Percentiles rank a stretch among this genome's conserved stretches.
Evolutionary conservation across 2,329 filamentous ascomycete genomes (phyloP).

Genomic region (Colletotrichum endophyticum): DNA sequence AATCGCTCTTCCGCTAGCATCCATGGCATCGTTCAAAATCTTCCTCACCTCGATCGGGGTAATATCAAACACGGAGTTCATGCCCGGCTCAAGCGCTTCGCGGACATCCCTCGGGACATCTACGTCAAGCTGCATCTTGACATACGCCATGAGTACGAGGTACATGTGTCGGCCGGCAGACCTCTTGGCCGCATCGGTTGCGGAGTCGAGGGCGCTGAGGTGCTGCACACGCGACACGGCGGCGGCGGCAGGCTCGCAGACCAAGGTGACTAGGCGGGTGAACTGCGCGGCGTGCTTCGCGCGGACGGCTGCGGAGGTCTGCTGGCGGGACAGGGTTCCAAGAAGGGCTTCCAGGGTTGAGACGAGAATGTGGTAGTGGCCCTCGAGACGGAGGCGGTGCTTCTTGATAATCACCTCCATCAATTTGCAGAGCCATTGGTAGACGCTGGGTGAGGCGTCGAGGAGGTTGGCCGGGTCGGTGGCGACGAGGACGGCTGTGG

Average conservation of each 20-base stretch:
- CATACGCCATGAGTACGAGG: conserved; percentile 61
- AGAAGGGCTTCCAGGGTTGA: conserved; percentile 61
- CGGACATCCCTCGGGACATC: conserved; percentile 54
- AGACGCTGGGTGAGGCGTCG: conserved; percentile 41
- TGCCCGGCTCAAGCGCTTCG: conserved; percentile 60
- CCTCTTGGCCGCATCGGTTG: conserved; percentile 64
- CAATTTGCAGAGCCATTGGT: conserved; percentile 55
- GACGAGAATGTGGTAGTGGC: conserved; percentile 65
- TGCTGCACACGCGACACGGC: conserved; percentile 55
- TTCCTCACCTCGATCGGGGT: conserved; percentile 59
- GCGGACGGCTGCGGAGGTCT: conserved; percentile 24
- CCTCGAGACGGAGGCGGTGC: conserved; percentile 65
- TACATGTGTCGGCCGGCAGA: conserved; percentile 68
- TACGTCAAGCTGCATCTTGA: conserved; percentile 65
- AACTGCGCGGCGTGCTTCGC: conserved; percentile 54
- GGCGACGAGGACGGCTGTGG: conserved; percentile 39
- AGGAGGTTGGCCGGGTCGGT: conserved; percentile 24
- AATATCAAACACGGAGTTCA: conserved; percentile 64
- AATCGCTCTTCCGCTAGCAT: conserved; percentile 63
- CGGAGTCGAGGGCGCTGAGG: conserved; percentile 58
- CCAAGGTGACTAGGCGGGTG: conserved; percentile 60
- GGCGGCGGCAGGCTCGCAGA: conserved; percentile 64
- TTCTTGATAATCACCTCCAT: conserved; percentile 62
- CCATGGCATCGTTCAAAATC: conserved; percentile 64
- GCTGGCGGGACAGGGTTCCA: conserved; percentile 48